phyloP scores from a whole-genome alignment of 1,284 basidiomycete genomes.

The Gomphus sp. region DNA sequence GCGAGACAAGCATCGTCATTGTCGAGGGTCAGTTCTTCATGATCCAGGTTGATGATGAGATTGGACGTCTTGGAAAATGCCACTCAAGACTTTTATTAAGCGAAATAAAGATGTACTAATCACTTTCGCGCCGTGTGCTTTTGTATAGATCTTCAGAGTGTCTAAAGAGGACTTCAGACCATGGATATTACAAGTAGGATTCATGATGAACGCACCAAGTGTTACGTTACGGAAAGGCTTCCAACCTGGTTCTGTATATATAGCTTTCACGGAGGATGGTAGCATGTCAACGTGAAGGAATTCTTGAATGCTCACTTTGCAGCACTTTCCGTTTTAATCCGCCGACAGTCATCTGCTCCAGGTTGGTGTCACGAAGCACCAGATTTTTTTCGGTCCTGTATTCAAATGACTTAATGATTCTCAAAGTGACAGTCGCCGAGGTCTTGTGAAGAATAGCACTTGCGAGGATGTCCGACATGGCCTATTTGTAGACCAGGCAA shows the following conservation, averaged over 20 bases:
- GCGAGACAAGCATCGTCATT: slow-evolving; percentile 58
- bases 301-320: slow-evolving; percentile 38
- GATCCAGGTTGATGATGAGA: slow-evolving; percentile 90
- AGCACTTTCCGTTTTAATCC: slow-evolving; percentile 64
- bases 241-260: slow-evolving; percentile 70
- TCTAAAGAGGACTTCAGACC: slow-evolving; percentile 36
- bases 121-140: slow-evolving; percentile 91
- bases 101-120: slow-evolving; percentile 5
- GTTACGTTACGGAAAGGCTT: slow-evolving; percentile 72
- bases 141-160: slow-evolving; percentile 90
- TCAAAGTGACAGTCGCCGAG: slow-evolving; percentile 77
- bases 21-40: slow-evolving; percentile 80
- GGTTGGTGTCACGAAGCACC: slow-evolving; percentile 76
- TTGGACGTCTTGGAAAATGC: slow-evolving; percentile 67
- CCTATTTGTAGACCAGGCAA: too few relatives aligned
- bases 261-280: slow-evolving; percentile 32
- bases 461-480: slow-evolving; percentile 34
- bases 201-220: slow-evolving; percentile 42
- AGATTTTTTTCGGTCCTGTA: slow-evolving; percentile 87
- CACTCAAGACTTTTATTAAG: neutral
- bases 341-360: slow-evolving; percentile 69
- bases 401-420: slow-evolving; percentile 93
- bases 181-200: neutral
- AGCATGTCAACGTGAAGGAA: neutral
- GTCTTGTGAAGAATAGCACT: slow-evolving; percentile 59